Evolutionary conservation across 306 rosid genomes (phyloP).

Genomic region (Hippophae rhamnoides): DNA sequence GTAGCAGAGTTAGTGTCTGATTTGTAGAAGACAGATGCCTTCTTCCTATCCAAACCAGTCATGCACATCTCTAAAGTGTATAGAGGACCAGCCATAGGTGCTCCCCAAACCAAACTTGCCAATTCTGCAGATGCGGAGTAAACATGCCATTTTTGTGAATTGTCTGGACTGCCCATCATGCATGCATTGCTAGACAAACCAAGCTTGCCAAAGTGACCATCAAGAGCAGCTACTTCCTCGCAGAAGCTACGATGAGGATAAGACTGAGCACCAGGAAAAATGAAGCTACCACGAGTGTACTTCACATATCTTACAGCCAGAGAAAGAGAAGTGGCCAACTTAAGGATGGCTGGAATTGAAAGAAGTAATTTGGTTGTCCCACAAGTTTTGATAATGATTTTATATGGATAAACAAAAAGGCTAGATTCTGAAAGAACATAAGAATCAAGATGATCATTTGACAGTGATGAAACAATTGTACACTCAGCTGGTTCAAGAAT

Average conservation of each 20-base stretch:
- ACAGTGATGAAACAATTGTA: conserved; percentile 76
- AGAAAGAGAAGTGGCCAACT: conserved; percentile 48
- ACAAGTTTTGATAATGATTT: conserved; percentile 81
- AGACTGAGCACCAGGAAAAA: conserved; percentile 74
- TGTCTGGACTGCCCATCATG: conserved; percentile 52
- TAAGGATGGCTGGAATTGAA: conserved; percentile 68
- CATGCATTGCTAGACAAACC: conserved; percentile 62
- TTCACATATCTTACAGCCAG: conserved; percentile 70
- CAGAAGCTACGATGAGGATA: conserved; percentile 75
- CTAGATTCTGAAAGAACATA: conserved; percentile 95
- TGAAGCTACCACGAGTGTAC: conserved; percentile 86
- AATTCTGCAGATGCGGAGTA: conserved; percentile 55
- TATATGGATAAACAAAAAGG: conserved; percentile 69
- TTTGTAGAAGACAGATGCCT: conserved; percentile 72
- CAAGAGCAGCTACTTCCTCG: conserved; percentile 70
- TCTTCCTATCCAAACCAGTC: conserved; percentile 66
- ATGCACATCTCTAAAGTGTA: conserved; percentile 89
- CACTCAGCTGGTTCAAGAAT: conserved; percentile 79
- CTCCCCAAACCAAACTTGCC: conserved; percentile 24
- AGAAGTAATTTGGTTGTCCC: conserved; percentile 86
- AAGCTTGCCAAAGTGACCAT: conserved; percentile 53
- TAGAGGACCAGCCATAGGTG: conserved; percentile 24
- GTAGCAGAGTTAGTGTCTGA: conserved; percentile 36
- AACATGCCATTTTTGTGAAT: conserved; percentile 69
- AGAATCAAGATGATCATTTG: conserved; percentile 70